Base-by-base conservation (phyloP, 1,139 yeast genomes). In the Saccharomyces pastorianus region DNA sequence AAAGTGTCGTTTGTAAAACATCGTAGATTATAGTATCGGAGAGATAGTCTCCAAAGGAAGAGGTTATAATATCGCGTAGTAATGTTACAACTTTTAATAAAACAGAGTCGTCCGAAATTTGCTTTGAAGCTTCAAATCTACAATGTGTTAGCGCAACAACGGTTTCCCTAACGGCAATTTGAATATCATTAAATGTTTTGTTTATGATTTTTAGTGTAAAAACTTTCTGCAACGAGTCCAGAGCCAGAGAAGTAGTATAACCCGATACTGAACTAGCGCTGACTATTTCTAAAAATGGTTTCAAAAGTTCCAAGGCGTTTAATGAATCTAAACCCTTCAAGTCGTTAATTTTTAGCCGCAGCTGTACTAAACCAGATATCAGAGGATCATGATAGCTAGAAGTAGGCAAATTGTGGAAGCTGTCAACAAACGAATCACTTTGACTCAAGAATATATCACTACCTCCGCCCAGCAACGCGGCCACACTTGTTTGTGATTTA, bases 121-220 rank as follows among this genome's bases (percentile, higher is more conserved):
- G 96, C 65, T 91, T 97, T 0, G 95, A 88, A 1, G 96, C 96
- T 72, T 91, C 97, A 68, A 93, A 93, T 38, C 96, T 80, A 70
- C 98, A 91, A 66, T 89, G 96, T 0, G 97, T 88, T 55, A 93
- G 77, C 0, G 96, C 85, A 13, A 87, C 79, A 27, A 84, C 79
- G 56, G 71, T 78, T 72, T 66, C 79, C 65, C 64, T 80, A 66
- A 61, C 63, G 52, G 64, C 68, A 52, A 51, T 76, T 54, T 71
- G 82, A 38, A 88, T 77, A 29, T 82, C 77, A 8, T 69, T 67
- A 4, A 81, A 76, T 1, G 70, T 61, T 11, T 67, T 65, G 42
- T 74, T 69, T 7, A 83, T 71, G 27, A 84, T 75, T 4, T 74
- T 81, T 67, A 87, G 86, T 51, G 79, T 78, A 61, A 90, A 79